Evolutionary conservation across 345 rosid species (phyloP).

Genomic region (Aquilaria yunnanensis): DNA sequence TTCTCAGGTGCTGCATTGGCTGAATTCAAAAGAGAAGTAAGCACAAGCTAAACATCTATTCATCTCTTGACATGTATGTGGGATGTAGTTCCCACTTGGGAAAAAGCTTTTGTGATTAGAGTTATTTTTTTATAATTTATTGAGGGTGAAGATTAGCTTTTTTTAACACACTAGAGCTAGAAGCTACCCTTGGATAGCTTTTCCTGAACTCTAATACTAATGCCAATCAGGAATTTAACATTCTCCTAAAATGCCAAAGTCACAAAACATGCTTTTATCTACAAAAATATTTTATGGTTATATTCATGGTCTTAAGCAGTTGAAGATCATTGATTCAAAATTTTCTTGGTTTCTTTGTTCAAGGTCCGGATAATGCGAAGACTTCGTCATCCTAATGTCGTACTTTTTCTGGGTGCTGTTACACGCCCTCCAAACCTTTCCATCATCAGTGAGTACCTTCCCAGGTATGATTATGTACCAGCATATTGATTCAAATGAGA

Average conservation of each 20-base stretch:
- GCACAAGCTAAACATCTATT: conserved; percentile 22
- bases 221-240: no score
- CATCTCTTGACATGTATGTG: background rate
- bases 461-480: conserved; percentile 49
- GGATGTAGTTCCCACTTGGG: background rate
- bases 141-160: background rate
- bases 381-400: conserved; percentile 98
- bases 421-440: conserved; percentile 99
- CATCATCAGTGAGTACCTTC: conserved; percentile 91
- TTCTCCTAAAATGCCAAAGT: no score
- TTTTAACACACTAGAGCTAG: background rate
- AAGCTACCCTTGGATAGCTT: no score
- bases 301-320: background rate
- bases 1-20: conserved; percentile 96
- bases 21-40: conserved; percentile 98
- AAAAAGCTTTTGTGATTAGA: conserved; percentile 3
- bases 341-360: conserved; percentile 12
- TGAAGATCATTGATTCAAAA: conserved; percentile 4
- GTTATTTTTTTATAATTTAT: conserved; percentile 1
- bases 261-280: background rate
- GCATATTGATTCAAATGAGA: conserved; percentile 6
- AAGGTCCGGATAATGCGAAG: conserved; percentile 99
- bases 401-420: conserved; percentile 96
- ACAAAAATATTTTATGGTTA: conserved; percentile 6
- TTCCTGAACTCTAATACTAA: no score